Base-by-base conservation (phyloP, 2,329 filamentous ascomycete genomes). In the Fusarium metavorans region DNA sequence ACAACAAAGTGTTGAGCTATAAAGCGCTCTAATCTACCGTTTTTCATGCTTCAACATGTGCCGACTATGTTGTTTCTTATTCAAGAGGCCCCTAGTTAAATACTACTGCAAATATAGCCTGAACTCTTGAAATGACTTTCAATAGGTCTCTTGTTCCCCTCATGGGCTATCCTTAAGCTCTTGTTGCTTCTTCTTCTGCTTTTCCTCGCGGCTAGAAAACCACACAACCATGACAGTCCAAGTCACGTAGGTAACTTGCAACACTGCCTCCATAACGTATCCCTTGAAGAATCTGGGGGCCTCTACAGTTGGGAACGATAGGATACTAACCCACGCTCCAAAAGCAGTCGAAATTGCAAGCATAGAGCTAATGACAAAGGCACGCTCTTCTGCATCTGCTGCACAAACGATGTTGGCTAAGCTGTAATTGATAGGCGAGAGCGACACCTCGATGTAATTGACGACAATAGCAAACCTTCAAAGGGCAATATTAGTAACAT, bases 301-400 rank as follows among this genome's bases (percentile, higher is more conserved):
- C 61, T 82, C 73, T 5, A 81, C 73, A 9, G 80, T 80, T 5
- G 79, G 79, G 60, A 78, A 80, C 1, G 79, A 77, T 14, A 82
- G 62, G 2, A 83, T 67, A 0, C 81, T 80, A 2, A 84, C 80
- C 80, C 81, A 84, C 6, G 80, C 80, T 66, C 81, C 81, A 66
- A 83, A 83, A 0, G 82, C 82, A 60, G 81, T 84, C 10, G 80
- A 79, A 57, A 84, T 76, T 0, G 81, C 79, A 25, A 83, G 82
- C 82, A 86, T 85, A 8, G 84, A 82, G 48, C 61, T 64, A 35
- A 64, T 45, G 18, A 64, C 50, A 27, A 64, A 64, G 9, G 61
- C 61, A 30, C 61, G 32, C 48, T 64, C 61, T 32, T 64, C 61
- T 9, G 48, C 61, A 18, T 64, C 61, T 9, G 30, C 61, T 23